Conservation (phyloP, 2,329 filamentous ascomycete genomes). For the Xylaria multiplex region DNA sequence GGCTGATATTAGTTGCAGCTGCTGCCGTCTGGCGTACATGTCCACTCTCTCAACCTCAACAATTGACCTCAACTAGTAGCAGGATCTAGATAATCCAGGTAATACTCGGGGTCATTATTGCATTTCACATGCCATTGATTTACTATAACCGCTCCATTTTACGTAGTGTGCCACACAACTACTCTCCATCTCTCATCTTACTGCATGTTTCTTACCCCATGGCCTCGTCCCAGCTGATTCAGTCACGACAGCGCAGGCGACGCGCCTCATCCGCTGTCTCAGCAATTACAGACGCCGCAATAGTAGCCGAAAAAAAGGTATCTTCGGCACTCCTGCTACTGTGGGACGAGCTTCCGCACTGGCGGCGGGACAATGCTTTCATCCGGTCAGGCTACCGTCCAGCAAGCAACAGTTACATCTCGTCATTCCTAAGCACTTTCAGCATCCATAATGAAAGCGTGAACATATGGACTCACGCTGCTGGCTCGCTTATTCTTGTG, state of each 20-base stretch:
- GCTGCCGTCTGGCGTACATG: conserved; percentile 30
- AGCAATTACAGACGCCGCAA: conserved; percentile 28
- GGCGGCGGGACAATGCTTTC: conserved; percentile 69
- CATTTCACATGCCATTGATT: conserved; percentile 8
- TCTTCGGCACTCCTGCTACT: conserved; percentile 57
- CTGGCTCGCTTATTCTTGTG: conserved; percentile 70
- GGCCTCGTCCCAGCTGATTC: conserved; percentile 13
- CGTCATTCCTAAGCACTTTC: conserved; percentile 54
- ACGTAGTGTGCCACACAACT: neutral
- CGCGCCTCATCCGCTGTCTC: conserved; percentile 47
- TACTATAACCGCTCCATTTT: neutral
- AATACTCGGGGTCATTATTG: neutral
- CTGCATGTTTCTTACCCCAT: conserved; percentile 19
- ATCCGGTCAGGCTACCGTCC: conserved; percentile 65
- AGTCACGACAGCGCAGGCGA: conserved; percentile 48
- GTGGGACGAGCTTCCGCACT: conserved; percentile 68
- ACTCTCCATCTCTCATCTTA: conserved; percentile 3
- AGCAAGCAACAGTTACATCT: conserved; percentile 60
- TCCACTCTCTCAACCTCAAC: conserved; percentile 24
- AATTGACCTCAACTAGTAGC: conserved; percentile 12
- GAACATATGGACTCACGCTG: conserved; percentile 71
- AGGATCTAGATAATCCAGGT: no score
- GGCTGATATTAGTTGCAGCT: conserved; percentile 21
- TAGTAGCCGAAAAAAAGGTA: conserved; percentile 53
- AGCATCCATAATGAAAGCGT: conserved; percentile 70